These are phyloP conservation scores for Zoysia japonica DNA, from an alignment of 176 grass and related monocot genomes.

Conservation along the genomic window DNA sequence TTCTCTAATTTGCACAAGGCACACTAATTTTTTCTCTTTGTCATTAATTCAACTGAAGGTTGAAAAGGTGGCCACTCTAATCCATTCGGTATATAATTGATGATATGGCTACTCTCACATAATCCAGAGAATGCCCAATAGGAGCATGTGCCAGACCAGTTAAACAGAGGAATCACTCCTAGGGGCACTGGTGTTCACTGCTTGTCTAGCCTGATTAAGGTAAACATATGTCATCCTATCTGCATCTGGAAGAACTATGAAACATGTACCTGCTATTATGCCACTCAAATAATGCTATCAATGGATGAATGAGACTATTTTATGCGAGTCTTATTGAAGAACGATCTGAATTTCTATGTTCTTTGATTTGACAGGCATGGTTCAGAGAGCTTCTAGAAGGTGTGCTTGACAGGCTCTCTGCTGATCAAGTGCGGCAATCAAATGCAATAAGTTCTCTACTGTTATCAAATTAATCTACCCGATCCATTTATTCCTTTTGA, in stretches of 20 bases:
- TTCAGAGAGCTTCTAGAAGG: conserved; percentile 95
- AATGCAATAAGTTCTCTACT: too few relatives aligned
- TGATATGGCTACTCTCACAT: background rate
- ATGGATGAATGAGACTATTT: background rate
- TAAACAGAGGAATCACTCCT: conserved; percentile 78
- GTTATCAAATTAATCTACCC: too few relatives aligned
- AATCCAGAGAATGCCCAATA: conserved; percentile 92
- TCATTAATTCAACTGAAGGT: too few relatives aligned
- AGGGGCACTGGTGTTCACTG: conserved; percentile 89
- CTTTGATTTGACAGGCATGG: conserved; percentile 64
- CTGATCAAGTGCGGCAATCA: conserved; percentile 71
- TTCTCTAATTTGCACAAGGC: too few relatives aligned
- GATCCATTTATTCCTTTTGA: too few relatives aligned
- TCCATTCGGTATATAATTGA: too few relatives aligned
- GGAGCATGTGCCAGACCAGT: conserved; percentile 73
- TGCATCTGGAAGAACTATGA: background rate
- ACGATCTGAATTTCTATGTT: background rate
- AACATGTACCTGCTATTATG: background rate
- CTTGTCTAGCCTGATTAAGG: conserved; percentile 91
- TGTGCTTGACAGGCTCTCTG: conserved; percentile 75
- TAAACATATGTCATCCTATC: conserved; percentile 21
- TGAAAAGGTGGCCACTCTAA: too few relatives aligned
- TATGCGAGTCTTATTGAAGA: background rate
- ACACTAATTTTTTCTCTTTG: too few relatives aligned
- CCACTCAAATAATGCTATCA: background rate